Evolutionary conservation across 1,284 basidiomycete genomes (phyloP).

Genomic region (Moesziomyces sp.): DNA sequence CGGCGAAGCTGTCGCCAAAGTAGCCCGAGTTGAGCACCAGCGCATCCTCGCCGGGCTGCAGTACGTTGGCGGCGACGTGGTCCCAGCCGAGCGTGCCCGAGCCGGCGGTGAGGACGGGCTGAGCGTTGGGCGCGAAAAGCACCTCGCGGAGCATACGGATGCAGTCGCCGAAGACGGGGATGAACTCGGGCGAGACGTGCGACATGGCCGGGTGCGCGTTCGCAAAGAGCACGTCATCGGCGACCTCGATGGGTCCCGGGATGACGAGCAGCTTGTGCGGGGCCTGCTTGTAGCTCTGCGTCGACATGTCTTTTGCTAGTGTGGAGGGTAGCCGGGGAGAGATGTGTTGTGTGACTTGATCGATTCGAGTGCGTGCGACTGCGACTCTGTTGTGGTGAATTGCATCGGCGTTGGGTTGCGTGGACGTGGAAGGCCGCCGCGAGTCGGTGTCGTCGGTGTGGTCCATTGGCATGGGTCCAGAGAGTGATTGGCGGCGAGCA

Average conservation of each 20-base stretch:
- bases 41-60: constrained; percentile 80
- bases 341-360: constrained; percentile 41
- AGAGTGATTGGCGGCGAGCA: constrained; percentile 38
- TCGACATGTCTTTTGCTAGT: constrained; percentile 42
- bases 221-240: constrained; percentile 75
- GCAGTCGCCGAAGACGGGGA: constrained; percentile 88
- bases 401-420: constrained; percentile 7
- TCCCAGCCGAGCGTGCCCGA: constrained; percentile 94
- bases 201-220: constrained; percentile 67
- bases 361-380: constrained; percentile 33
- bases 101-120: constrained; percentile 83
- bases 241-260: constrained; percentile 83
- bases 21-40: constrained; percentile 76
- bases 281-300: constrained; percentile 59
- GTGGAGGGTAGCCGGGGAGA: constrained; percentile 48
- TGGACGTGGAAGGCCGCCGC: constrained; percentile 27
- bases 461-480: constrained; percentile 25
- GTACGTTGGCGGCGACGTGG: constrained; percentile 75
- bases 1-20: constrained; percentile 66
- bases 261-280: constrained; percentile 71
- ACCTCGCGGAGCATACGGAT: constrained; percentile 82
- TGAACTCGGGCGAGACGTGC: constrained; percentile 91
- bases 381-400: constrained; percentile 17
- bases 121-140: constrained; percentile 72
- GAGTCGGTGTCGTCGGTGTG: constrained; percentile 18